phyloP scores from a whole-genome alignment of 1,284 basidiomycete genomes.

The Cutaneotrichosporon sp. region DNA sequence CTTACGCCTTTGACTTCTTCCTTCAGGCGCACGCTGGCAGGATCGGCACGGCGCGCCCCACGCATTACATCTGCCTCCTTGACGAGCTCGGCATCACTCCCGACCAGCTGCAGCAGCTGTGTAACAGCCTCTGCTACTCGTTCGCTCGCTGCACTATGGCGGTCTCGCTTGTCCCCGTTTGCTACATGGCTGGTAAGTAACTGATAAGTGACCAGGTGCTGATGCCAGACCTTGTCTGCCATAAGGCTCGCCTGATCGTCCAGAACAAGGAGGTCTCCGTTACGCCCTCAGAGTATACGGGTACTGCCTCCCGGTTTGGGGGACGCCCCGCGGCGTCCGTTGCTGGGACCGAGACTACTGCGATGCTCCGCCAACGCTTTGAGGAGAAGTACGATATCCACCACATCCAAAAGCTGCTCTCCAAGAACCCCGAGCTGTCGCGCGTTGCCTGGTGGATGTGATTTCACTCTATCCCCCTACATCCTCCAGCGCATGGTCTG shows the following conservation, averaged over 20 bases:
- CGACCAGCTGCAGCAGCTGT: conserved; percentile 42
- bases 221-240: conserved; percentile 38
- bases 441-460: conserved; percentile 44
- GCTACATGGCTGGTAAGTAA: conserved; percentile 49
- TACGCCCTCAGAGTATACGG: conserved; percentile 32
- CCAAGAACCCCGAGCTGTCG: conserved; percentile 32
- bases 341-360: background rate
- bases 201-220: conserved; percentile 8
- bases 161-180: conserved; percentile 47
- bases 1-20: conserved; percentile 50
- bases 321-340: background rate
- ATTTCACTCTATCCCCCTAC: background rate
- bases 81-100: conserved; percentile 46
- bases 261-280: conserved; percentile 21
- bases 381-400: conserved; percentile 25
- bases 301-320: conserved; percentile 12
- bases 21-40: conserved; percentile 40
- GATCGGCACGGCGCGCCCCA: conserved; percentile 37
- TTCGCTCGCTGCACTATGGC: conserved; percentile 49
- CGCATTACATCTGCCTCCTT: conserved; percentile 38
- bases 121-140: conserved; percentile 48
- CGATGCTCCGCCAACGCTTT: background rate
- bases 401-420: conserved; percentile 36
- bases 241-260: conserved; percentile 41
- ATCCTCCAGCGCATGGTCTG: too few relatives aligned